Base-by-base conservation (phyloP, 495 filamentous ascomycete genomes). In the Extremus antarcticus region DNA sequence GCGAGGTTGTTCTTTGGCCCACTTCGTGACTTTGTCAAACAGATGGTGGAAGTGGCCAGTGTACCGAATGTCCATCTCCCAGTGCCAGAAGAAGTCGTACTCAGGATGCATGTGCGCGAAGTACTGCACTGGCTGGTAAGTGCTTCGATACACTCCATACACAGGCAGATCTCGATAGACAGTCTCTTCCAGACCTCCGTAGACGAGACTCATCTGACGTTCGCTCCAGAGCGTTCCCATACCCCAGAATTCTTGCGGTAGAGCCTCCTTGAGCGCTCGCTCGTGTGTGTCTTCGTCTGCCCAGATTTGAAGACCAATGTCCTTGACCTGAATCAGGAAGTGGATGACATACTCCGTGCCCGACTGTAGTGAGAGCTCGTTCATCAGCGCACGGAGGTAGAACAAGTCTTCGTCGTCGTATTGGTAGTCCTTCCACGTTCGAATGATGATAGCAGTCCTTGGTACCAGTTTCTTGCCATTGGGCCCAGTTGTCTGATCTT, bases 11-110 rank as follows among this genome's bases (percentile, higher is more conserved):
- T 81, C 68, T 47, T 78, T 81, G 2, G 91, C 81, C 89, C 88
- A 98, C 24, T 65, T 69, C 41, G 74, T 73, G 39, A 92, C 71
- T 63, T 83, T 82, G 61, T 83, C 77, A 64, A 97, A 86, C 22
- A 97, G 74, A 60, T 95, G 85, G 68, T 94, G 92, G 76, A 85
- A 94, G 68, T 98, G 90, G n/a, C 92, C 94, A 0, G 86, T 95
- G 67, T 95, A 95, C 2, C 92, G 84, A 35, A 88, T 82, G 64
- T 98, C 92, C 85, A 97, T 94, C 70, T 98, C 92, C 90, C 90
- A 96, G 63, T 98, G 90, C 92, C 92, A 98, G 70, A 91, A 86
- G 70, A 83, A 87, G 54, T 97, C 94, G 65, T 92, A 98, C 65
- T 96, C 90, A 0, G 87, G 86, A 66, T 98, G 92, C 40, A 81